Percentiles rank a stretch among this genome's conserved stretches.
Conservation (phyloP, 2,329 filamentous ascomycete genomes). For the Zasmidium cellare region DNA sequence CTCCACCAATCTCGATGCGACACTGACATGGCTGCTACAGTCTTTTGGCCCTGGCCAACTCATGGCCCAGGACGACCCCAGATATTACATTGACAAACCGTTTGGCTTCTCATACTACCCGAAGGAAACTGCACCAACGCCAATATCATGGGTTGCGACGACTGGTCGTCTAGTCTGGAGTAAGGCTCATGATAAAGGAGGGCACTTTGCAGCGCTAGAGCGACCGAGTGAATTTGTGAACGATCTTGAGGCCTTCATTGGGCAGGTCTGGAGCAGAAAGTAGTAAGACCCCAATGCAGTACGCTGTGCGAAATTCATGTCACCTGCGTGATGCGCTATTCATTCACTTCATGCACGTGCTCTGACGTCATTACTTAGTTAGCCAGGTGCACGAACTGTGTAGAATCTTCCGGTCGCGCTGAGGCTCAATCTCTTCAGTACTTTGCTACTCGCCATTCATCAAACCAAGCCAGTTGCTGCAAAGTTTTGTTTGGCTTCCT, state of each 20-base stretch:
- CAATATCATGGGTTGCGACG: slow-evolving; percentile 39
- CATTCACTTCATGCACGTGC: no score
- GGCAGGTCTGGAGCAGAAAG: slow-evolving; percentile 25
- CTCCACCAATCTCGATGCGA: slow-evolving; percentile 13
- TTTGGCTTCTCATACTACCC: slow-evolving; percentile 49
- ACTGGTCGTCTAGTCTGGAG: slow-evolving; percentile 42
- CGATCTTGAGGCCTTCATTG: slow-evolving; percentile 35
- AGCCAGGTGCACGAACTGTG: no score
- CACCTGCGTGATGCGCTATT: no score
- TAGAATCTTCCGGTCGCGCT: no score
- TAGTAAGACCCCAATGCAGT: neutral
- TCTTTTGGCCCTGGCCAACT: neutral
- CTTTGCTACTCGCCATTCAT: no score
- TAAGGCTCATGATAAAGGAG: slow-evolving; percentile 39
- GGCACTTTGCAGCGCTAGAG: slow-evolving; percentile 42
- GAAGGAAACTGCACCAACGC: slow-evolving; percentile 41
- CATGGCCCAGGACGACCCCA: slow-evolving; percentile 21
- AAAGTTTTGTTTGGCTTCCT: no score
- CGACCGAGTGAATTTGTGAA: slow-evolving; percentile 29
- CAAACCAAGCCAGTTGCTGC: no score
- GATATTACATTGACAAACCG: slow-evolving; percentile 39
- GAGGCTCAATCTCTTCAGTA: no score
- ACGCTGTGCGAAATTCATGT: no score
- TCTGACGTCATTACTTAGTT: no score
- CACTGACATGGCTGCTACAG: neutral